phyloP scores from a whole-genome alignment of 192 early-diverging fungal species.

The Gryganskiella cystojenkinii region DNA sequence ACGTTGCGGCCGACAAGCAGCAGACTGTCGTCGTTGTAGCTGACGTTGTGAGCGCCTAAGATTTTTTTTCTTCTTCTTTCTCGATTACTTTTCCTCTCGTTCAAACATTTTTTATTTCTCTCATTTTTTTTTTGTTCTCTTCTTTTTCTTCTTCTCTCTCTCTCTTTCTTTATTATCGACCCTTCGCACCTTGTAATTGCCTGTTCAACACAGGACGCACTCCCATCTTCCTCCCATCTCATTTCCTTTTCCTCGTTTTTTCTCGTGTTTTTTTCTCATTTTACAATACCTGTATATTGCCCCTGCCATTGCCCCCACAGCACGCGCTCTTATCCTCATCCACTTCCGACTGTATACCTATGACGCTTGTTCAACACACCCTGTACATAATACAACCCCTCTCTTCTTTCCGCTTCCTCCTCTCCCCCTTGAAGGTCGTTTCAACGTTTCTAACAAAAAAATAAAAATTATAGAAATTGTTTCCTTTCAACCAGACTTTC shows the following conservation, averaged over 20 bases:
- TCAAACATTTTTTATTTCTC: not conserved
- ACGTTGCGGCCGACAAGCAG: conserved; percentile 3
- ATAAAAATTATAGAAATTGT: too few species aligned
- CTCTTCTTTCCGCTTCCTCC: not conserved
- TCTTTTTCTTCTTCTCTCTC: not conserved
- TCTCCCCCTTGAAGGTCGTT: not conserved
- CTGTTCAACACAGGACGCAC: conserved; percentile 46
- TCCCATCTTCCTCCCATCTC: conserved; percentile 8
- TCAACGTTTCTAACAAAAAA: not conserved
- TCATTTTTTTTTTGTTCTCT: conserved; percentile 7
- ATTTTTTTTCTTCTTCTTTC: conserved; percentile 4
- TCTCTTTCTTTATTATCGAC: conserved; percentile 9
- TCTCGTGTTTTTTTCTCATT: conserved; percentile 9
- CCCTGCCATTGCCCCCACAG: not conserved
- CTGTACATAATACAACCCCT: conserved; percentile 35
- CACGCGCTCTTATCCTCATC: not conserved
- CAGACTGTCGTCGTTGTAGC: not conserved
- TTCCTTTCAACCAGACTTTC: too few species aligned
- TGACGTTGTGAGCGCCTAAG: conserved; percentile 23
- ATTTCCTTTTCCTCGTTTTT: not conserved
- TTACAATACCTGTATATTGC: not conserved
- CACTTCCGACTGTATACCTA: conserved; percentile 29
- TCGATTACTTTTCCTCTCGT: not conserved
- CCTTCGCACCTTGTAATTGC: conserved; percentile 4
- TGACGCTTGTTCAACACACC: conserved; percentile 54